phyloP scores from a whole-genome alignment of 2,329 filamentous ascomycete genomes.

The Exserohilum turcica region DNA sequence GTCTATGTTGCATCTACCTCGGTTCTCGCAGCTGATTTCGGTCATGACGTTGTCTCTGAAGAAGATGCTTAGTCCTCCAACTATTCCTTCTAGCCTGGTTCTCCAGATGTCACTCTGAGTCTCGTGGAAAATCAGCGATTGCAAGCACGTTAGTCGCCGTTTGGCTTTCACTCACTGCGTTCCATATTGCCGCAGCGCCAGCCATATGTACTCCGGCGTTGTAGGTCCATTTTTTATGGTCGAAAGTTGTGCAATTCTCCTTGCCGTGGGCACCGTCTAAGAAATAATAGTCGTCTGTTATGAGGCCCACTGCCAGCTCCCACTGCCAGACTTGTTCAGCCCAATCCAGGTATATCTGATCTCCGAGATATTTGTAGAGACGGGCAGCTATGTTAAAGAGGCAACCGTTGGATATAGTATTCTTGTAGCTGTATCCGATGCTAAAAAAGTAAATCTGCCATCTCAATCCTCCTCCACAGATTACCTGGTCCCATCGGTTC shows the following conservation, averaged over 20 bases:
- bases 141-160: slow-evolving; percentile 10
- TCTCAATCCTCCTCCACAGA: slow-evolving; percentile 73
- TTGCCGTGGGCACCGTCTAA: slow-evolving; percentile 53
- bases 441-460: slow-evolving; percentile 85
- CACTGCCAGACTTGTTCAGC: slow-evolving; percentile 68
- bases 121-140: too few relatives aligned
- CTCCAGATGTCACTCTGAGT: slow-evolving; percentile 42
- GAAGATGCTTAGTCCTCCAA: slow-evolving; percentile 50
- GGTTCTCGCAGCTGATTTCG: slow-evolving; percentile 55
- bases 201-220: slow-evolving; percentile 54
- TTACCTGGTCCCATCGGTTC: slow-evolving; percentile 68
- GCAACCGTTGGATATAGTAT: slow-evolving; percentile 77
- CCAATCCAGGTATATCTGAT: slow-evolving; percentile 63
- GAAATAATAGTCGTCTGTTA: slow-evolving; percentile 56
- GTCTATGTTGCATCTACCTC: slow-evolving; percentile 54
- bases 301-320: slow-evolving; percentile 55
- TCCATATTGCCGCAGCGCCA: slow-evolving; percentile 56
- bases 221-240: slow-evolving; percentile 55
- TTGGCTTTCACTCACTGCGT: slow-evolving; percentile 46
- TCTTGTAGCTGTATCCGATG: slow-evolving; percentile 82
- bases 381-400: slow-evolving; percentile 83
- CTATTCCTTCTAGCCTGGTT: slow-evolving; percentile 38
- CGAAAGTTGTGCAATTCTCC: slow-evolving; percentile 51
- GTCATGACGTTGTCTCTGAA: slow-evolving; percentile 53
- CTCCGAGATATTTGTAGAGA: slow-evolving; percentile 70